These are phyloP conservation scores for Eragrostis tef DNA, from an alignment of 202 grass and related monocot genomes.

Conservation along the genomic window DNA sequence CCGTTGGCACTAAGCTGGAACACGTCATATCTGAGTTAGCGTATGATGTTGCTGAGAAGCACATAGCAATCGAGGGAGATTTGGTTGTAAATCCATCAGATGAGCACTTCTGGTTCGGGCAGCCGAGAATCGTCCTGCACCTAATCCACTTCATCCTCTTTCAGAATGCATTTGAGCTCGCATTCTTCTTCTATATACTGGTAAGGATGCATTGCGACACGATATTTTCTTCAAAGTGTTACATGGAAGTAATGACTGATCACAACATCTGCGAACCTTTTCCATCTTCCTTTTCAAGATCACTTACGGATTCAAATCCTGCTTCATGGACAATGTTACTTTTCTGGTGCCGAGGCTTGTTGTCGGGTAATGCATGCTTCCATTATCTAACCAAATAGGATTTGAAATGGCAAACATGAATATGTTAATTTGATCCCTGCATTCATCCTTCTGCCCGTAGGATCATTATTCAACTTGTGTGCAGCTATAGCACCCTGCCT, in stretches of 20 bases:
- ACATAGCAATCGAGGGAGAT: slow-evolving; percentile 60
- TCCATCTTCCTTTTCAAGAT: slow-evolving; percentile 34
- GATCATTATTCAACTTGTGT: slow-evolving; percentile 65
- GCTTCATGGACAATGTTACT: slow-evolving; percentile 63
- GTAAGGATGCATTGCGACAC: slow-evolving; percentile 26
- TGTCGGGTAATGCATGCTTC: slow-evolving; percentile 56
- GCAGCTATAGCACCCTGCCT: slow-evolving; percentile 83
- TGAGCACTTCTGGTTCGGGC: slow-evolving; percentile 75
- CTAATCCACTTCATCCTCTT: slow-evolving; percentile 87
- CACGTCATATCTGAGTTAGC: slow-evolving; percentile 73
- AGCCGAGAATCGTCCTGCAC: slow-evolving; percentile 57
- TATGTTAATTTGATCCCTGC: not conserved
- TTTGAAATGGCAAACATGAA: not conserved
- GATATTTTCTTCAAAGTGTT: not conserved
- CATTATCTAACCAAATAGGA: not conserved
- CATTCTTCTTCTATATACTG: slow-evolving; percentile 80
- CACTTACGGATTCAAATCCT: slow-evolving; percentile 67
- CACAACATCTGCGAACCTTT: not conserved
- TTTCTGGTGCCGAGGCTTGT: slow-evolving; percentile 79
- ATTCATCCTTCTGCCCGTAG: slow-evolving; percentile 47
- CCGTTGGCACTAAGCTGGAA: slow-evolving; percentile 78
- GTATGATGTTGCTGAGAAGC: slow-evolving; percentile 65
- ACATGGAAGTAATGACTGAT: slow-evolving; percentile 2
- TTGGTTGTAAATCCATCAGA: slow-evolving; percentile 73
- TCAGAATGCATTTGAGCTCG: slow-evolving; percentile 81